phyloP scores from a whole-genome alignment of 768 basidiomycete genomes.

The Tricholoma furcatifolium region DNA sequence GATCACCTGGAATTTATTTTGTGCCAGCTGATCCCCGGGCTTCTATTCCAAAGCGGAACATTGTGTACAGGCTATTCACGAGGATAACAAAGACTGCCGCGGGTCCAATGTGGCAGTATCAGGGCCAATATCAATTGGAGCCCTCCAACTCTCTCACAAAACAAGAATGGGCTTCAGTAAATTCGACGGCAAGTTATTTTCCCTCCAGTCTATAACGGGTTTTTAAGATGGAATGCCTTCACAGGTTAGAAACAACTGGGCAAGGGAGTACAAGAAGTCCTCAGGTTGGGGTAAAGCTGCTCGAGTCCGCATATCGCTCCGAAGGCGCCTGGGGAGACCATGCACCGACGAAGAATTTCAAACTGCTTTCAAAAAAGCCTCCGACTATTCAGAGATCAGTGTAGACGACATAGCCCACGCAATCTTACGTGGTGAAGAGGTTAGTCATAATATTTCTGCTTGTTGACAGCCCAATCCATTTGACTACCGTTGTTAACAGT shows the following conservation, averaged over 20 bases:
- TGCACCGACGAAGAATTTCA: slow-evolving; percentile 25
- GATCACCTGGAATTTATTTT: slow-evolving; percentile 5
- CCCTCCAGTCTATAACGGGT: neutral
- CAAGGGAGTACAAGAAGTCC: slow-evolving; percentile 20
- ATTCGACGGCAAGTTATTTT: neutral
- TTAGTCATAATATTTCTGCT: slow-evolving; percentile 8
- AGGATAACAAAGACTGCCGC: slow-evolving; percentile 21
- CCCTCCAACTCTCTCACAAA: slow-evolving; percentile 37
- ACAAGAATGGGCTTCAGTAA: slow-evolving; percentile 20
- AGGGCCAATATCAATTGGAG: slow-evolving; percentile 32
- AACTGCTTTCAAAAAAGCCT: neutral
- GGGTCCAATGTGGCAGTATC: slow-evolving; percentile 29
- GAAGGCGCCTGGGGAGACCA: slow-evolving; percentile 21
- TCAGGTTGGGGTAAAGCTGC: slow-evolving; percentile 24
- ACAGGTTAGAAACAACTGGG: slow-evolving; percentile 22
- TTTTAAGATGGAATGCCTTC: neutral
- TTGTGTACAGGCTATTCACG: slow-evolving; percentile 22
- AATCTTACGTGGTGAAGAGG: slow-evolving; percentile 31
- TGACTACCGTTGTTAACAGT: slow-evolving; percentile 18
- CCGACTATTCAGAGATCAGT: slow-evolving; percentile 15
- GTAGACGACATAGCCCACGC: slow-evolving; percentile 25
- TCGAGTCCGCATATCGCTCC: slow-evolving; percentile 27
- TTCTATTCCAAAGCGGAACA: neutral
- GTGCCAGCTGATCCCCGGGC: neutral
- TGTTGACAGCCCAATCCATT: too few relatives aligned